These are phyloP conservation scores for Penicillium sclerotiorum DNA, from an alignment of 2,329 filamentous ascomycete species.

Conservation along the genomic window DNA sequence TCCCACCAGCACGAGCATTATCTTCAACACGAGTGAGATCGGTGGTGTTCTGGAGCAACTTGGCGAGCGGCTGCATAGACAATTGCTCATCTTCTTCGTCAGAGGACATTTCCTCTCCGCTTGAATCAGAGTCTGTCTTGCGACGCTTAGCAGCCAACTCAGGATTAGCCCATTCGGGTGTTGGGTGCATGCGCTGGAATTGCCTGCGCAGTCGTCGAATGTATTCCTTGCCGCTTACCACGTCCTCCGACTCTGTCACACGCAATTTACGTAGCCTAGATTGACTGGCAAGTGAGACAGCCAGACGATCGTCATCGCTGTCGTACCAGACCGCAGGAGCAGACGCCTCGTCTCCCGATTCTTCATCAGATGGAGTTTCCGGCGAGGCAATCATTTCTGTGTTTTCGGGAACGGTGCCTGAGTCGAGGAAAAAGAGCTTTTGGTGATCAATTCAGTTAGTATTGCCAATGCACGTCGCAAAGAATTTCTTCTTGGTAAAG, in stretches of 20 bases:
- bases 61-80: constrained; percentile 76
- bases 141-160: constrained; percentile 53
- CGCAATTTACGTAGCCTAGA: constrained; percentile 81
- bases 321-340: constrained; percentile 73
- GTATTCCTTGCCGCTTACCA: constrained; percentile 86
- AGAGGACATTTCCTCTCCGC: constrained; percentile 59
- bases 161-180: constrained; percentile 62
- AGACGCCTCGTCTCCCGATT: constrained; percentile 29
- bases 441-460: constrained; percentile 8
- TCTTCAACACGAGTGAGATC: constrained; percentile 61
- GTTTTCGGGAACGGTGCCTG: constrained; percentile 53
- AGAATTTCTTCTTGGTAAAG: not conserved
- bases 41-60: constrained; percentile 74
- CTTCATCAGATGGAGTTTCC: constrained; percentile 43
- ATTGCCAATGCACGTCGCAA: not conserved
- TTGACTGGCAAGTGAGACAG: constrained; percentile 77
- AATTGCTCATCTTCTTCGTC: constrained; percentile 62
- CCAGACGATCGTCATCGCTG: constrained; percentile 88
- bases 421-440: constrained; percentile 79
- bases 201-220: constrained; percentile 76
- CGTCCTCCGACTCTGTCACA: constrained; percentile 77
- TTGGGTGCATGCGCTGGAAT: constrained; percentile 64
- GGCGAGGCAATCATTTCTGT: constrained; percentile 34
- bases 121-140: constrained; percentile 35
- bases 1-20: constrained; percentile 54